Conservation (phyloP, 225 moss, liverwort and hornwort genomes). For the Straminergon stramineum region DNA sequence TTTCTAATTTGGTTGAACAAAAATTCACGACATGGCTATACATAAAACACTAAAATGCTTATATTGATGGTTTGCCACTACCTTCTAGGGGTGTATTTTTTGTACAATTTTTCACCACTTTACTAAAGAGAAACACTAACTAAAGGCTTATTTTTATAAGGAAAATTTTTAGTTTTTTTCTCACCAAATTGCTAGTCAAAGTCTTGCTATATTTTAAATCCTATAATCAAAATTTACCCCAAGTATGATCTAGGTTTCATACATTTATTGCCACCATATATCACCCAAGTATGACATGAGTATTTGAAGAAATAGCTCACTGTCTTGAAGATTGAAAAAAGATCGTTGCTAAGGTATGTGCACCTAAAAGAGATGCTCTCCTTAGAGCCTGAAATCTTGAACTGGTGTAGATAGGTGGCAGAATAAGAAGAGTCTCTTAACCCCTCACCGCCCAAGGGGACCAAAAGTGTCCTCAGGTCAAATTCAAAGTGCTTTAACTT, state of each 20-base stretch:
- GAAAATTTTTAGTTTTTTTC: background rate
- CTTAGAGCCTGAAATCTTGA: too few species aligned
- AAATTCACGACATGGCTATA: fast-evolving
- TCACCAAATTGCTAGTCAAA: background rate
- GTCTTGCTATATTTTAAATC: background rate
- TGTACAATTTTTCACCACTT: background rate
- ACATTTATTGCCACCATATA: background rate
- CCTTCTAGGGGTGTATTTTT: fast-evolving
- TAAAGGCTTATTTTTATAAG: background rate
- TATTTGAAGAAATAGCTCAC: background rate
- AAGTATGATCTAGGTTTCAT: background rate
- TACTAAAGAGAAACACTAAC: background rate
- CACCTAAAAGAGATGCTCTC: too few species aligned
- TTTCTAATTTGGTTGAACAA: background rate
- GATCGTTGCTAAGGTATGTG: too few species aligned
- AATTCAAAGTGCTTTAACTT: too few species aligned
- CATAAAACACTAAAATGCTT: fast-evolving
- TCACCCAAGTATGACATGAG: background rate
- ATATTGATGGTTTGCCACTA: background rate
- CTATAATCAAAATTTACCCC: background rate
- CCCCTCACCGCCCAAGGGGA: too few species aligned
- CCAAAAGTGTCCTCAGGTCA: too few species aligned
- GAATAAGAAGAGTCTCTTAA: too few species aligned
- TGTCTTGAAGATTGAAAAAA: background rate
- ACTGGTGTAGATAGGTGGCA: too few species aligned